Evolutionary conservation across 495 filamentous ascomycete genomes (phyloP).

Genomic region (Xylaria castorea): DNA sequence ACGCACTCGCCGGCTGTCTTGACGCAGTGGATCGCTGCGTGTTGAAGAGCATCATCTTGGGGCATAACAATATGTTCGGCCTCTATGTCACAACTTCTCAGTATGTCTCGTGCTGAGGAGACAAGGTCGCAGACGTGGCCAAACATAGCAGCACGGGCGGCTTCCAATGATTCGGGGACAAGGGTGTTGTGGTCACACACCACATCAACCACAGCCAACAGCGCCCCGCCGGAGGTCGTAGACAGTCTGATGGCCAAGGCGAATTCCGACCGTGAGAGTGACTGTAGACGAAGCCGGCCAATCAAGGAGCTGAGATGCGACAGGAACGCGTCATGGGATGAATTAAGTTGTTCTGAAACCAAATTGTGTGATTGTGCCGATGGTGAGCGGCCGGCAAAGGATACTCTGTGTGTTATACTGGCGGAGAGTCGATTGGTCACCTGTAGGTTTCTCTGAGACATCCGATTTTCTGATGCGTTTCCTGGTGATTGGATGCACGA

Average conservation of each 20-base stretch:
- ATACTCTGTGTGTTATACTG: constrained; percentile 62
- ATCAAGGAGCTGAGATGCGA: constrained; percentile 90
- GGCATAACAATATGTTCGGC: constrained; percentile 80
- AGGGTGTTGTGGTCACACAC: constrained; percentile 78
- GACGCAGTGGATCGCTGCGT: constrained; percentile 86
- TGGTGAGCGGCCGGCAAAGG: constrained; percentile 53
- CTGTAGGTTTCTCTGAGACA: constrained; percentile 42
- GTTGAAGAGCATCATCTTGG: constrained; percentile 75
- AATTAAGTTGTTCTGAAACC: constrained; percentile 68
- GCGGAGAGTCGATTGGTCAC: constrained; percentile 53
- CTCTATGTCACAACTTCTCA: constrained; percentile 64
- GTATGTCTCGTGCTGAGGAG: constrained; percentile 77
- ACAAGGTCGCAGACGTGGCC: constrained; percentile 79
- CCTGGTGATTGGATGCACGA: constrained; percentile 46
- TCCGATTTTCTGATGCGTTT: constrained; percentile 47
- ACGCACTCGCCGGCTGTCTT: constrained; percentile 90
- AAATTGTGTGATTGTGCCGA: constrained; percentile 55
- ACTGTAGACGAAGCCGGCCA: constrained; percentile 86
- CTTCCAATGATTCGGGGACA: constrained; percentile 66
- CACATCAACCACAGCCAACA: constrained; percentile 82
- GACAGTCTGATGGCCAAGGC: constrained; percentile 74
- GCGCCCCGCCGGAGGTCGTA: constrained; percentile 75
- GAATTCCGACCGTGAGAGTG: constrained; percentile 83
- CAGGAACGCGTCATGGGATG: constrained; percentile 84
- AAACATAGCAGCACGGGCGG: constrained; percentile 80